Percentiles rank a stretch among this genome's conserved stretches.
phyloP scores from a whole-genome alignment of 352 stramenopile species.

The Pythium coloratum region DNA sequence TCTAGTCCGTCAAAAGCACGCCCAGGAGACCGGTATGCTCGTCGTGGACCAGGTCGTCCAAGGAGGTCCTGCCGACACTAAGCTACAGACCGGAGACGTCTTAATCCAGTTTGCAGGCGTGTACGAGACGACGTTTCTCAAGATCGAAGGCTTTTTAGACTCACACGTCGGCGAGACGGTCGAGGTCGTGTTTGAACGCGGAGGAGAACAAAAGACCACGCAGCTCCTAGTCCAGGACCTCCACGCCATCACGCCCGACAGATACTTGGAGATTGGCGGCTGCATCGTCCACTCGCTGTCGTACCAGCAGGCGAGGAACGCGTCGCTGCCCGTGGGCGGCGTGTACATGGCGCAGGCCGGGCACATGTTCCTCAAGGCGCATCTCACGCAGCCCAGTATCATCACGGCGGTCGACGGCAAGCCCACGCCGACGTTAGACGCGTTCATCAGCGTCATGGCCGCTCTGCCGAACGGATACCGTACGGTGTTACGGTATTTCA shows the following conservation, averaged over 20 bases:
- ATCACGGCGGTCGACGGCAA: conserved; percentile 83
- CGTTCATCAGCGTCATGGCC: conserved; percentile 75
- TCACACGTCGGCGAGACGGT: conserved; percentile 64
- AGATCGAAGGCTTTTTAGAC: conserved; percentile 81
- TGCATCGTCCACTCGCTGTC: conserved; percentile 88
- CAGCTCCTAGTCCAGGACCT: conserved; percentile 66
- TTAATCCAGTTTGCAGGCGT: conserved; percentile 77
- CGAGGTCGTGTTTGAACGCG: conserved; percentile 73
- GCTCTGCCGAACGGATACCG: conserved; percentile 77
- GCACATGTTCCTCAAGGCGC: conserved; percentile 91
- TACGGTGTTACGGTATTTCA: conserved; percentile 85
- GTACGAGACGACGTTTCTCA: conserved; percentile 82
- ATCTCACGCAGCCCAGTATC: conserved; percentile 83
- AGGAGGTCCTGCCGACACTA: conserved; percentile 63
- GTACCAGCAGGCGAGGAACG: conserved; percentile 87
- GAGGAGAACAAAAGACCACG: conserved; percentile 49
- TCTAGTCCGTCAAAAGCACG: conserved; percentile 65
- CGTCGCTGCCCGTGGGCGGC: conserved; percentile 66
- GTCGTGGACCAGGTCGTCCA: conserved; percentile 89
- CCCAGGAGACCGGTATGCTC: conserved; percentile 88
- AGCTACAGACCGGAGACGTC: conserved; percentile 86
- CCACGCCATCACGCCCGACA: conserved; percentile 78
- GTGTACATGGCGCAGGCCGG: conserved; percentile 87
- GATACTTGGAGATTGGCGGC: conserved; percentile 85
- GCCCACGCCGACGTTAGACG: conserved; percentile 77